phyloP scores from a whole-genome alignment of 2,329 filamentous ascomycete genomes.

The Pestalotiopsis sp. region DNA sequence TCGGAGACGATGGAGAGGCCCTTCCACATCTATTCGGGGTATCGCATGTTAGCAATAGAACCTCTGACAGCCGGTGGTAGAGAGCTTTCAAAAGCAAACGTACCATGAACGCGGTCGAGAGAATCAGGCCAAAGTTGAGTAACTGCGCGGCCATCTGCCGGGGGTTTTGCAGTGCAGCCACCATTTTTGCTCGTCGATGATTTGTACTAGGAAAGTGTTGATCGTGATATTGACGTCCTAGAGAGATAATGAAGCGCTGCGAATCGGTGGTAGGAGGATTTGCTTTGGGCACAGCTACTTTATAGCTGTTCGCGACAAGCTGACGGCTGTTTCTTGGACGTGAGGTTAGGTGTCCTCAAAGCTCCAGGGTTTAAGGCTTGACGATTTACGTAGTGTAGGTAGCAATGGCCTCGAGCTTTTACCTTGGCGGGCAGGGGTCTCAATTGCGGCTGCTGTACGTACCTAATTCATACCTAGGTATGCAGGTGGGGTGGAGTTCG shows the following conservation, averaged over 20 bases:
- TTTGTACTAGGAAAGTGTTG: background rate
- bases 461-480: background rate
- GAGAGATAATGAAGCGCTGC: too few species aligned
- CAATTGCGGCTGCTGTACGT: background rate
- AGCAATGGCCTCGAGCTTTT: background rate
- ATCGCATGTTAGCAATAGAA: conserved; percentile 17
- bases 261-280: background rate
- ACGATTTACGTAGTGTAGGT: background rate
- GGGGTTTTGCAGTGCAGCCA: conserved; percentile 70
- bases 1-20: conserved; percentile 78
- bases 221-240: too few species aligned
- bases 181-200: conserved; percentile 48
- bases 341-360: conserved; percentile 5
- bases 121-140: conserved; percentile 87
- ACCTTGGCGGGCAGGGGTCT: background rate
- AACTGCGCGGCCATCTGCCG: conserved; percentile 80
- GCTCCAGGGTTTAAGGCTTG: background rate
- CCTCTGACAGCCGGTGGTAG: background rate
- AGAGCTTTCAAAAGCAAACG: conserved; percentile 19
- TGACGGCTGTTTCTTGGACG: background rate
- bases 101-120: conserved; percentile 90
- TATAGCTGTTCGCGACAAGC: background rate
- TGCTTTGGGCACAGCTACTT: background rate
- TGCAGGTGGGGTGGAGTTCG: too few species aligned
- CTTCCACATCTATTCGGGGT: conserved; percentile 69